These are phyloP conservation scores for Skeletonema potamos DNA, from an alignment of 108 stramenopile species.

Conservation along the genomic window DNA sequence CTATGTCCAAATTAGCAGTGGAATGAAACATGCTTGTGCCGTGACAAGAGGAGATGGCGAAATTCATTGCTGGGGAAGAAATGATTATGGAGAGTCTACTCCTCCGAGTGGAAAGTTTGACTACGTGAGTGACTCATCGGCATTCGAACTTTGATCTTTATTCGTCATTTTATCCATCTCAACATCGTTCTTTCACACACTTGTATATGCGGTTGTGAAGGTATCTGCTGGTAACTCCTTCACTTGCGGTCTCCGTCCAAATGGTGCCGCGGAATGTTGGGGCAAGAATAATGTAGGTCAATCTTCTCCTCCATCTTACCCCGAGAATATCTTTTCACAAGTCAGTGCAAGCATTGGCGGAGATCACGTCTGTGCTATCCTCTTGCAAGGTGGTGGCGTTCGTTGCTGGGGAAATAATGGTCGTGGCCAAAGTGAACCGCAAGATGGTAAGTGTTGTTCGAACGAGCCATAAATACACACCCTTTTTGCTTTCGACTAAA, in stretches of 20 bases:
- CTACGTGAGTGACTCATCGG: conserved; percentile 9
- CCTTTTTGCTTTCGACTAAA: neutral
- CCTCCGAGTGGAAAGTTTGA: conserved; percentile 27
- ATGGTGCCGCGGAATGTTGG: conserved; percentile 32
- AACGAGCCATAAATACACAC: too few relatives aligned
- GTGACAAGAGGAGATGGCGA: conserved; percentile 10
- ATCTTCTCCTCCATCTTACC: conserved; percentile 20
- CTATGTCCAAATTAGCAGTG: conserved; percentile 37
- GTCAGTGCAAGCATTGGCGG: conserved; percentile 29
- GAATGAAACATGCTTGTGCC: conserved; percentile 40
- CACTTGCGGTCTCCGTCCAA: conserved; percentile 25
- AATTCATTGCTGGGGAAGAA: conserved; percentile 37
- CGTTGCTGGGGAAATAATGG: conserved; percentile 42
- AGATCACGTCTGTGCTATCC: conserved; percentile 30
- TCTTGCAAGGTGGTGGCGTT: conserved; percentile 13
- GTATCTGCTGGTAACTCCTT: conserved; percentile 36
- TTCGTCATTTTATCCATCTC: neutral
- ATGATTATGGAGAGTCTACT: conserved; percentile 29
- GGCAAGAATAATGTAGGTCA: conserved; percentile 36
- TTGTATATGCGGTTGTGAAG: neutral
- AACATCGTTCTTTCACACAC: neutral
- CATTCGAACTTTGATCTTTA: neutral
- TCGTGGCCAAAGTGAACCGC: conserved; percentile 29
- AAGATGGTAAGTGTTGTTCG: conserved; percentile 23
- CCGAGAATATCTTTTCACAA: conserved; percentile 20